phyloP scores from a whole-genome alignment of 495 filamentous ascomycete genomes.

The Hypoxylon trugodes region DNA sequence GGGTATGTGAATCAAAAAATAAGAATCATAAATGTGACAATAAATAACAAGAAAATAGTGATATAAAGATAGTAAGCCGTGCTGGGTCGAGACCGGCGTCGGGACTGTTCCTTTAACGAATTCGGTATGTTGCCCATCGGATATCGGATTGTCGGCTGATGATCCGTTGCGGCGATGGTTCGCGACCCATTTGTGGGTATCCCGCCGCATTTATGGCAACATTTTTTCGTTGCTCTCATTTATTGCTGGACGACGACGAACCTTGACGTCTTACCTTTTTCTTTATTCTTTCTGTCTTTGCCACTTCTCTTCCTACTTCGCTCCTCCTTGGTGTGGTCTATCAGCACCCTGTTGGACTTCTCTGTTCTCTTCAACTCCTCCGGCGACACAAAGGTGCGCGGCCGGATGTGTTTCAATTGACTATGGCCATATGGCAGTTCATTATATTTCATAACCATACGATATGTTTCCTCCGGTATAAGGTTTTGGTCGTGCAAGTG shows the following conservation, averaged over 20 bases:
- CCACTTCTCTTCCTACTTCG: slow-evolving; percentile 16
- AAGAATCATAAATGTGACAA: not conserved
- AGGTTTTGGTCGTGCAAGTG: slow-evolving; percentile 40
- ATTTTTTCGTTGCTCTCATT: slow-evolving; percentile 8
- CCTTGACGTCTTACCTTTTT: not conserved
- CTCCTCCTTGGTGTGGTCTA: slow-evolving; percentile 33
- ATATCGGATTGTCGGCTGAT: slow-evolving; percentile 7
- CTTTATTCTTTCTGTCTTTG: not conserved
- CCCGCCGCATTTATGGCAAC: slow-evolving; percentile 16
- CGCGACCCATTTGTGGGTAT: slow-evolving; percentile 26
- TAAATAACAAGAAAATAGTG: slow-evolving; percentile 20
- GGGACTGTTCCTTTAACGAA: slow-evolving; percentile 3
- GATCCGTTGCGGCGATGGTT: slow-evolving; percentile 14
- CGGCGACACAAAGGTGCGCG: not conserved
- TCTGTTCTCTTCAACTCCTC: slow-evolving; percentile 17
- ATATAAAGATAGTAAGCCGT: not conserved
- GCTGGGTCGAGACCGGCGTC: slow-evolving; percentile 5
- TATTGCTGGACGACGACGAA: not conserved
- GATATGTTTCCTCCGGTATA: slow-evolving; percentile 30
- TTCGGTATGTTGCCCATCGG: slow-evolving; percentile 4
- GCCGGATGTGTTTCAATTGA: slow-evolving; percentile 6
- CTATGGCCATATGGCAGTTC: slow-evolving; percentile 28
- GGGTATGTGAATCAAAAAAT: not conserved
- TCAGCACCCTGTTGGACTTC: not conserved
- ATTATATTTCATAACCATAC: slow-evolving; percentile 14